Evolutionary conservation across 2,329 filamentous ascomycete genomes (phyloP), one percentile per base, ranked within the genome.

Genomic region (Knufia petricola): DNA sequence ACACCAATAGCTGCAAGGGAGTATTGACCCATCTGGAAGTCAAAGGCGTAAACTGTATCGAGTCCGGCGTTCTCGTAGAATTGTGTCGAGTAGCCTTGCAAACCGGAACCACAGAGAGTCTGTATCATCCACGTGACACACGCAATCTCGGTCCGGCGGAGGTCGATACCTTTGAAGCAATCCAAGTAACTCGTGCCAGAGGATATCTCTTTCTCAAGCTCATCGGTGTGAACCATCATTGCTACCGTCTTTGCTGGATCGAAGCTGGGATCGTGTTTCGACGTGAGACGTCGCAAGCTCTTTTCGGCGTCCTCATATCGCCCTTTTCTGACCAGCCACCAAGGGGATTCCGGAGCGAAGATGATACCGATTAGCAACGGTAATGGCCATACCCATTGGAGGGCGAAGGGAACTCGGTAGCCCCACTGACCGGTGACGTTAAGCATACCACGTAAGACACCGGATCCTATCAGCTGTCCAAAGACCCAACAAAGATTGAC

Each of bases 401-500:
- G 38, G 4, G 51, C 58, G 28, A 59, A 57, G 2, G 58, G 58
- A n/a, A 59, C 26, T 17, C 61, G 52, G 52, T 64, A 68, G 15
- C 41, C 55, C 15, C 55, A 40, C 12, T 52, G 31, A n/a, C 48
- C 51, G 1, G 50, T 26, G n/a, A 49, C 19, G 13, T 46, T 47
- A 19, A 52, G 53, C 1, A 59, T 46, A 7, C 47, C 57, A 23
- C 52, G 43, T 9, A 59, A 37, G 19, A 59, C 54, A 19, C 53
- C 57, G 15, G 51, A 50, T 6, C 56, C 76, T 2, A 81, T 65
- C 3, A 82, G 68, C 58, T 81, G 78, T 1, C 78, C 78, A 15
- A 77, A 77, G 36, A 79, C 77, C 62, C 79, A 82, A 57, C 77
- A 80, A 31, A 81, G 64, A 56, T 81, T 81, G 36, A 80, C 74